Percentiles rank a stretch among this genome's conserved stretches.
Conservation (phyloP, 768 basidiomycete genomes). For the Tephrocybe sp. region DNA sequence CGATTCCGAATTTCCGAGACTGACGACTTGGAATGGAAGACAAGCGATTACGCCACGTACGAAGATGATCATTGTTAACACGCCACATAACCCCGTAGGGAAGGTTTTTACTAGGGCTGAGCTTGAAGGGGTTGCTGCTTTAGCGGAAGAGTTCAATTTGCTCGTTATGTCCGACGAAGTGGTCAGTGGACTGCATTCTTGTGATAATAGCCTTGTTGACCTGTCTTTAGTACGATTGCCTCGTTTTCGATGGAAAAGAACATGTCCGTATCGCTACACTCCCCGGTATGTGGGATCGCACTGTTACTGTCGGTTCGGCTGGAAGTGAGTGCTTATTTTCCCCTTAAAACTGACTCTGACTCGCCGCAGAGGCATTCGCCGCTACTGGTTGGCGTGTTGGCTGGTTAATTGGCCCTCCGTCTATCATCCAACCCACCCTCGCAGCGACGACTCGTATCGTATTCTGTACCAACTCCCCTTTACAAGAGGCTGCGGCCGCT, state of each 20-base stretch:
- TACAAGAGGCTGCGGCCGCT: conserved; percentile 92
- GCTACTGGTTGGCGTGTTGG: conserved; percentile 98
- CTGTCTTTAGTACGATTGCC: conserved; percentile 77
- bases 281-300: conserved; percentile 99
- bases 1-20: background rate
- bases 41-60: conserved; percentile 83
- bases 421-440: conserved; percentile 81
- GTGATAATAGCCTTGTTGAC: conserved; percentile 5
- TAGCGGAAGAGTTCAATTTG: conserved; percentile 91
- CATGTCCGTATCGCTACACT: conserved; percentile 91
- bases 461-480: conserved; percentile 91
- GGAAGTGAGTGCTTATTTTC: conserved; percentile 60
- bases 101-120: conserved; percentile 90
- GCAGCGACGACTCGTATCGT: conserved; percentile 93
- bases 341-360: background rate
- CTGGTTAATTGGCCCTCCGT: conserved; percentile 87
- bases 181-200: conserved; percentile 43
- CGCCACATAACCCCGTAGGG: conserved; percentile 97
- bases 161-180: conserved; percentile 97
- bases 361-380: conserved; percentile 79
- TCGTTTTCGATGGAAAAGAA: conserved; percentile 84
- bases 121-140: conserved; percentile 76
- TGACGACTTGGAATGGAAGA: conserved; percentile 31
- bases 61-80: conserved; percentile 95
- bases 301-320: conserved; percentile 93